A percentile compares a stretch with the other conserved stretches of the same genome.
Conservation (phyloP, 345 rosid species). For the Eucalyptus viminalis region DNA sequence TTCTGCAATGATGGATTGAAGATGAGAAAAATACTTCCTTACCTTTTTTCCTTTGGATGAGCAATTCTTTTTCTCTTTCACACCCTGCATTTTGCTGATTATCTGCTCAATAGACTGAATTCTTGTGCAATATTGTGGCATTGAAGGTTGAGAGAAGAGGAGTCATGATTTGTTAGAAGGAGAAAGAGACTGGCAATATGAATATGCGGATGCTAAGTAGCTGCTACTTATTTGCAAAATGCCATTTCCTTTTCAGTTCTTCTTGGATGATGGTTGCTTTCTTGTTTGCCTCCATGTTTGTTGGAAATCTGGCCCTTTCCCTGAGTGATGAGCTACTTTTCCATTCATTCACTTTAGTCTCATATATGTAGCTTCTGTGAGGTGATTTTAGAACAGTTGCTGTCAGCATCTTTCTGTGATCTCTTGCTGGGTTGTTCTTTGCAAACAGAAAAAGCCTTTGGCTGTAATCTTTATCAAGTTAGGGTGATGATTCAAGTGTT, state of each 20-base stretch:
- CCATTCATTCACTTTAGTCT: background rate
- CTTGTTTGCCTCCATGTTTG: background rate
- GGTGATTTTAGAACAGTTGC: background rate
- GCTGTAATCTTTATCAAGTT: background rate
- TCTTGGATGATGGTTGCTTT: background rate
- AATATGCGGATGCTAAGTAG: background rate
- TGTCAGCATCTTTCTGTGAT: background rate
- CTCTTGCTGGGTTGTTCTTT: background rate
- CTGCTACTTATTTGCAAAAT: background rate
- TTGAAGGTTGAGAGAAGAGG: background rate
- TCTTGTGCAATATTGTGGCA: background rate
- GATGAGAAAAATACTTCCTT: background rate
- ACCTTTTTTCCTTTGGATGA: background rate
- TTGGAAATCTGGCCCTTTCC: background rate
- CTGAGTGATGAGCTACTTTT: background rate
- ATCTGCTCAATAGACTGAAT: background rate
- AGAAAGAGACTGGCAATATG: background rate
- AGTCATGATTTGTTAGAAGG: background rate
- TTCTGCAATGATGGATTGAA: background rate
- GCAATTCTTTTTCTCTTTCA: background rate
- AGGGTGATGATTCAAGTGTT: background rate
- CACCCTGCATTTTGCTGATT: background rate
- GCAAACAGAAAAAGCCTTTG: background rate
- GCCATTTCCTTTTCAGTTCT: background rate
- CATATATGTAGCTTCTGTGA: background rate